These are phyloP conservation scores for Colletotrichum sp. DNA, from an alignment of 2,329 filamentous ascomycete species.

Conservation along the genomic window DNA sequence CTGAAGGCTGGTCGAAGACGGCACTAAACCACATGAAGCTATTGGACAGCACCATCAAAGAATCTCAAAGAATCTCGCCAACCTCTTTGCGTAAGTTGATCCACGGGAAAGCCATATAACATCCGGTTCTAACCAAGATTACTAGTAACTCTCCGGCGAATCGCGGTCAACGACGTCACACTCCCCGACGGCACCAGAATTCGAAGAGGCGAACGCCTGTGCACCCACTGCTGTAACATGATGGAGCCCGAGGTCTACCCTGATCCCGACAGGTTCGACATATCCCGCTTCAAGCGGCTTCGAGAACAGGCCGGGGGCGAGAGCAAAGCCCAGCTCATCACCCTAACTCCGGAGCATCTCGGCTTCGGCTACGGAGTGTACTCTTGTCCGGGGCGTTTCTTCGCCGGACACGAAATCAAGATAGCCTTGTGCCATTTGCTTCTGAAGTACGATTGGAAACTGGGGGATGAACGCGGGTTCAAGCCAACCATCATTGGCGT, in stretches of 20 bases:
- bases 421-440: background rate
- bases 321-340: slow-evolving; percentile 1
- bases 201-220: background rate
- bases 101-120: rapidly evolving
- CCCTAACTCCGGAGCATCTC: slow-evolving; percentile 29
- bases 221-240: background rate
- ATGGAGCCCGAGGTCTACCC: background rate
- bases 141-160: background rate
- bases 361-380: slow-evolving; percentile 32
- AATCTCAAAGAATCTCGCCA: slow-evolving; percentile 31
- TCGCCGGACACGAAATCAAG: background rate
- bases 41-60: slow-evolving; percentile 46
- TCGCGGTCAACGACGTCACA: background rate
- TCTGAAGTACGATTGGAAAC: background rate
- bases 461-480: background rate
- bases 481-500: background rate
- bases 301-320: background rate
- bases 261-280: background rate
- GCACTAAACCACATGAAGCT: slow-evolving; percentile 41
- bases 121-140: background rate
- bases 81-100: background rate
- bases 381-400: background rate
- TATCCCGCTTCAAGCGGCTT: background rate
- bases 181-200: background rate
- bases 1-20: slow-evolving; percentile 40